These are phyloP conservation scores for Diaporthe longicolla DNA, from an alignment of 2,329 filamentous ascomycete species.

Conservation along the genomic window DNA sequence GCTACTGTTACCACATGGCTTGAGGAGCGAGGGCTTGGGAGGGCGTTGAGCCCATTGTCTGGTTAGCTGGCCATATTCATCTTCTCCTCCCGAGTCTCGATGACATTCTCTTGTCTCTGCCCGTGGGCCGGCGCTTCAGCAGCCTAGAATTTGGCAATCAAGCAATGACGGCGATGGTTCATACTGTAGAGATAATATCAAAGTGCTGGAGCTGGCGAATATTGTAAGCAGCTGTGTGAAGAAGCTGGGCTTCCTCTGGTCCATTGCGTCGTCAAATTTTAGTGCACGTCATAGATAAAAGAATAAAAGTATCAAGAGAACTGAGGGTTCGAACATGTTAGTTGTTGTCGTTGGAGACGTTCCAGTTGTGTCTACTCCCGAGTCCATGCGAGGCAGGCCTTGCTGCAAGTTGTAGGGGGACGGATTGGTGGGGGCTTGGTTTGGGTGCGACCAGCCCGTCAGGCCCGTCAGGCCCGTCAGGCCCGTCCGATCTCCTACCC, in stretches of 20 bases:
- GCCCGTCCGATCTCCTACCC: conserved; percentile 7
- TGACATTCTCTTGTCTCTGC: background rate
- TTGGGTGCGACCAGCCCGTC: background rate
- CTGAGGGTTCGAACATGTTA: background rate
- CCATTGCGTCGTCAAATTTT: too few species aligned
- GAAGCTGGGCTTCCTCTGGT: too few species aligned
- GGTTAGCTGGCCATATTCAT: background rate
- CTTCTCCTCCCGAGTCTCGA: background rate
- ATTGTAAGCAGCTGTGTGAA: background rate
- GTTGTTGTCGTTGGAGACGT: background rate
- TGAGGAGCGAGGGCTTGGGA: conserved; percentile 36
- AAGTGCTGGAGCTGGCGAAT: background rate
- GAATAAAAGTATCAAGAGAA: background rate
- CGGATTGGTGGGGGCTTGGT: background rate
- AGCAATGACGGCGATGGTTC: too few species aligned
- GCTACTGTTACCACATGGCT: conserved; percentile 40
- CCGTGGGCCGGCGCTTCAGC: background rate
- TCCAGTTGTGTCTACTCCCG: background rate
- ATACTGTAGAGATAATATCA: background rate
- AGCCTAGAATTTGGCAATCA: background rate
- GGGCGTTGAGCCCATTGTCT: conserved; percentile 31
- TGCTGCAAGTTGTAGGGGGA: background rate
- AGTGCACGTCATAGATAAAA: too few species aligned
- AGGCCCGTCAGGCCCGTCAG: too few species aligned
- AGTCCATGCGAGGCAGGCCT: background rate